These are phyloP conservation scores for Arabidopsis lyrata DNA, from an alignment of 441 rosid genomes.

Conservation along the genomic window DNA sequence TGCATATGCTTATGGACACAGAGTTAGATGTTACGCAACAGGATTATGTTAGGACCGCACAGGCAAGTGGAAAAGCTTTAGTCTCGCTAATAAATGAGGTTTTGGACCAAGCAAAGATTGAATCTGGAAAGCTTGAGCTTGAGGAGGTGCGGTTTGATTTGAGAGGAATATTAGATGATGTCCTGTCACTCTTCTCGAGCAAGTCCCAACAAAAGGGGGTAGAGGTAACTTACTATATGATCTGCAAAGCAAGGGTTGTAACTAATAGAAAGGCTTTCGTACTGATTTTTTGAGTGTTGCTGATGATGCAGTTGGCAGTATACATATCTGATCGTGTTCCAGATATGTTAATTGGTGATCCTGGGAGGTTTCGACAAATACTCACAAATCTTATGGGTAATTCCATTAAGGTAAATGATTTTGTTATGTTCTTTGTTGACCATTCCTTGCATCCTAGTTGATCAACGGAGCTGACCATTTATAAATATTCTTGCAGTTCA, in stretches of 20 bases:
- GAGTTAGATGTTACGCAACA: constrained; percentile 86
- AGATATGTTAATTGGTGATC: constrained; percentile 81
- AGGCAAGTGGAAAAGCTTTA: constrained; percentile 90
- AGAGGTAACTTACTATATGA: constrained; percentile 62
- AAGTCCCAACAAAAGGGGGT: constrained; percentile 86
- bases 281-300: constrained; percentile 30
- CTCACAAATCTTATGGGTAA: constrained; percentile 94
- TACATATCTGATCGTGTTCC: constrained; percentile 88
- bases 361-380: constrained; percentile 89
- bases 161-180: constrained; percentile 84
- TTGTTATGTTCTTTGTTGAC: constrained; percentile 14
- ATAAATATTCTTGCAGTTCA: constrained; percentile 61
- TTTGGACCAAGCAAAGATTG: constrained; percentile 95
- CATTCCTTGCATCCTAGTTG: constrained; percentile 18
- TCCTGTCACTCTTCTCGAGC: constrained; percentile 85
- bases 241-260: neutral
- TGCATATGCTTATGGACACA: constrained; percentile 90
- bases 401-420: constrained; percentile 83
- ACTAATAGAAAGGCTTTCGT: neutral
- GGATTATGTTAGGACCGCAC: constrained; percentile 88
- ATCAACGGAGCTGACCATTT: constrained; percentile 24
- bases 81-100: constrained; percentile 92
- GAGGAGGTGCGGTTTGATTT: constrained; percentile 84
- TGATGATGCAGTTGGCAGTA: constrained; percentile 75
- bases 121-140: constrained; percentile 94